Percentiles rank a stretch among this genome's conserved stretches.
phyloP scores from a whole-genome alignment of 192 early-diverging fungal genomes.

The Entophlyctis luteolus region DNA sequence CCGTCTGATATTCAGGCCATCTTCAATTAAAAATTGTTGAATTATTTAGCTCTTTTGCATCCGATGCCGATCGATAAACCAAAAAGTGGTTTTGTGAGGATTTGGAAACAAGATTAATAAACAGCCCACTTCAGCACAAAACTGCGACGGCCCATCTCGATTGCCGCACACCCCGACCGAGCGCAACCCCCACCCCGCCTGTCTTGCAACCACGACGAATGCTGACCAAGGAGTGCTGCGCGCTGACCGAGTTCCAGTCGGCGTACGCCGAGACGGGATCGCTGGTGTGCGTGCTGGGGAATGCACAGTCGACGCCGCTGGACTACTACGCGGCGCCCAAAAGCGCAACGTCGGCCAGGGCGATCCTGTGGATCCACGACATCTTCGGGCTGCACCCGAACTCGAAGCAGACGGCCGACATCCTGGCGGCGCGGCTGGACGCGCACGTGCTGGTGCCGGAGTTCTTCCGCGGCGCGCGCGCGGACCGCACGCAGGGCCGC shows the following conservation, averaged over 20 bases:
- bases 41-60: no score
- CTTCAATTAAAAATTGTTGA: no score
- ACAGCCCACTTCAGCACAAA: no score
- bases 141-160: no score
- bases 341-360: not conserved
- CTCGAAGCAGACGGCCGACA: not conserved
- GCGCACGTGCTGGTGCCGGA: not conserved
- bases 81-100: no score
- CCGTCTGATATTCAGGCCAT: no score
- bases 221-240: not conserved
- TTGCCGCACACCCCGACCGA: no score
- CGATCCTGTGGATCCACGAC: not conserved
- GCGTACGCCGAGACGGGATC: not conserved
- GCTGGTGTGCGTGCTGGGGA: not conserved
- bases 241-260: not conserved
- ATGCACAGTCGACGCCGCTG: no score
- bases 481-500: not conserved
- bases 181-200: no score
- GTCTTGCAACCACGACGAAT: no score
- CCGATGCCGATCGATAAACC: no score
- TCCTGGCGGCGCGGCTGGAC: not conserved
- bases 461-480: not conserved
- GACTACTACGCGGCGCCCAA: not conserved
- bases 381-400: slow-evolving; percentile 6
- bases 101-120: no score